Percentiles rank a stretch among this genome's conserved stretches.
Evolutionary conservation across 1,139 yeast genomes (phyloP).

Genomic region (Lodderomyces beijingensis): DNA sequence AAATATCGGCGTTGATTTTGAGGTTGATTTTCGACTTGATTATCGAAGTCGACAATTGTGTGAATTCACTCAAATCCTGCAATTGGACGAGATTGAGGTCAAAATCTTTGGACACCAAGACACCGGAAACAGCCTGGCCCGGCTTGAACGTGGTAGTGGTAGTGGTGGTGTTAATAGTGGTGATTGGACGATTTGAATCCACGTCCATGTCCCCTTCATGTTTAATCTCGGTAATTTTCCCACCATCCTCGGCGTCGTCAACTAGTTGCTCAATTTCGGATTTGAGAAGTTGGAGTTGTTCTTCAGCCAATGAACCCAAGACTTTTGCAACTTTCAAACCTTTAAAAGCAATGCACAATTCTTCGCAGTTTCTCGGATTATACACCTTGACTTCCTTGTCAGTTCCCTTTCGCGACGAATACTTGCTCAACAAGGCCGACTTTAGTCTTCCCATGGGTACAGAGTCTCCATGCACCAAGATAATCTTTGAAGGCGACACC

Average conservation of each 20-base stretch:
- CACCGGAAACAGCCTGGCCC: slow-evolving; percentile 67
- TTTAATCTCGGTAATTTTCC: slow-evolving; percentile 4
- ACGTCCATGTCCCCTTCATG: slow-evolving; percentile 1
- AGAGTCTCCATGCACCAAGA: slow-evolving; percentile 96
- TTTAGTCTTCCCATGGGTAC: slow-evolving; percentile 97
- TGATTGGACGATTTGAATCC: background rate
- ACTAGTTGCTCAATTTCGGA: slow-evolving; percentile 22
- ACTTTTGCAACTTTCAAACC: slow-evolving; percentile 87
- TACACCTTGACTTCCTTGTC: slow-evolving; percentile 88
- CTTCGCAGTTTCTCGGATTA: slow-evolving; percentile 90
- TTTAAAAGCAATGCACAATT: slow-evolving; percentile 68
- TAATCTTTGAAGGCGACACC: slow-evolving; percentile 77
- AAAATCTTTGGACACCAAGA: slow-evolving; percentile 86
- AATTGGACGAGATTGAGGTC: slow-evolving; percentile 78
- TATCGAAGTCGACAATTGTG: slow-evolving; percentile 81
- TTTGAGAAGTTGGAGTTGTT: slow-evolving; percentile 33
- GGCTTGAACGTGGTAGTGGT: slow-evolving; percentile 18
- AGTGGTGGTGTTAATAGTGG: slow-evolving; percentile 5
- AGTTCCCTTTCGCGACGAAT: slow-evolving; percentile 75
- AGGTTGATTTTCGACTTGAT: slow-evolving; percentile 79
- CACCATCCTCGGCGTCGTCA: background rate
- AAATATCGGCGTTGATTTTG: slow-evolving; percentile 74
- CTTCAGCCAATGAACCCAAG: slow-evolving; percentile 69
- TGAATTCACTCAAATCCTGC: slow-evolving; percentile 83
- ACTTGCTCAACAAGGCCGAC: slow-evolving; percentile 86